phyloP scores from a whole-genome alignment of 495 filamentous ascomycete species.

The Penicillium antarcticum region DNA sequence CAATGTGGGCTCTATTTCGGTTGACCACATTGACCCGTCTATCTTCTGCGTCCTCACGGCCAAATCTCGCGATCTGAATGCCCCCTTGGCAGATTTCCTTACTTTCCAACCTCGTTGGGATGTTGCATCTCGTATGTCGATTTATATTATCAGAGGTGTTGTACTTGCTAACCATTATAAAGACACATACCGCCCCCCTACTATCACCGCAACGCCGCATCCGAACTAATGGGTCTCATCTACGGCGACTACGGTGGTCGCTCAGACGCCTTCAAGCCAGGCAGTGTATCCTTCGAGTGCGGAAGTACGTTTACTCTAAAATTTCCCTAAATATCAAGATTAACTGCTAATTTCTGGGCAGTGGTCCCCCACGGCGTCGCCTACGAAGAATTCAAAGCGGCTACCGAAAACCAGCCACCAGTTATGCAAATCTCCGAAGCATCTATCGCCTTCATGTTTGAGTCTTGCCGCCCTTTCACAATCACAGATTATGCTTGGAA shows the following conservation, averaged over 20 bases:
- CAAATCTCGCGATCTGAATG: constrained; percentile 36
- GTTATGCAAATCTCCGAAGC: constrained; percentile 47
- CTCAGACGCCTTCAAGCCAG: constrained; percentile 55
- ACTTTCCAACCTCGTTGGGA: constrained; percentile 51
- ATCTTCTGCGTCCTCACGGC: constrained; percentile 52
- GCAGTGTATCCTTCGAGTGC: constrained; percentile 56
- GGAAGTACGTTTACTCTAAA: constrained; percentile 32
- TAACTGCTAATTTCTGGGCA: neutral
- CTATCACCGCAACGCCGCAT: constrained; percentile 49
- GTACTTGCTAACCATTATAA: neutral
- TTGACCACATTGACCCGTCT: constrained; percentile 51
- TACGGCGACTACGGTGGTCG: constrained; percentile 54
- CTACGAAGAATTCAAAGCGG: constrained; percentile 63
- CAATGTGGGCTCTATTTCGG: constrained; percentile 47
- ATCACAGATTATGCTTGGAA: constrained; percentile 53
- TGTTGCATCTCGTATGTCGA: constrained; percentile 39
- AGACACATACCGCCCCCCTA: constrained; percentile 51
- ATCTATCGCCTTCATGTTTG: constrained; percentile 60
- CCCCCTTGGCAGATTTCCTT: constrained; percentile 47
- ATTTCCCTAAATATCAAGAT: neutral
- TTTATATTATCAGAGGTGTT: neutral
- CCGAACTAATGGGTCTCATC: constrained; percentile 51
- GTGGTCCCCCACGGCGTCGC: constrained; percentile 57
- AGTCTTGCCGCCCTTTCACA: constrained; percentile 48
- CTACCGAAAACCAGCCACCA: constrained; percentile 42